phyloP scores from a whole-genome alignment of 768 basidiomycete species.

The Leccinum obscurum region DNA sequence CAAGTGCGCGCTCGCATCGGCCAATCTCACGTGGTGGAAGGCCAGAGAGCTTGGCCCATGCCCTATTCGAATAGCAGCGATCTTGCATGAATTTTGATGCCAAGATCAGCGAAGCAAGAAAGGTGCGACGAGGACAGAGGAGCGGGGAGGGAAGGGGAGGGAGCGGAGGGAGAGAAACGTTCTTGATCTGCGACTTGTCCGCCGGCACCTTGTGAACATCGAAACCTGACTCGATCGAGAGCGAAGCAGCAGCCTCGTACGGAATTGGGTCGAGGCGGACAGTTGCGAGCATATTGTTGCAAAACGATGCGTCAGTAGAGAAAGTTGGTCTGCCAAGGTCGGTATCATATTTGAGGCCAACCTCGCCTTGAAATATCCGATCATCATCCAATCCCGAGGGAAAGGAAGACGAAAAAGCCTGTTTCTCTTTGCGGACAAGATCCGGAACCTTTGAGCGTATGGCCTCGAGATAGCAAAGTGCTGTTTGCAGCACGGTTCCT shows the following conservation, averaged over 20 bases:
- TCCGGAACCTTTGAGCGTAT: conserved; percentile 72
- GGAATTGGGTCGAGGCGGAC: conserved; percentile 40
- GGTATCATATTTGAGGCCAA: conserved; percentile 42
- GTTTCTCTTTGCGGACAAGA: conserved; percentile 51
- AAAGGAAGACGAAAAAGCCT: conserved; percentile 41
- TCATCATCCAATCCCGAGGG: conserved; percentile 43
- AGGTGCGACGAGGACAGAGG: conserved; percentile 84
- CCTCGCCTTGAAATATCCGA: conserved; percentile 45
- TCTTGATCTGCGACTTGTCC: conserved; percentile 14
- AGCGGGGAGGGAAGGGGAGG: conserved; percentile 72
- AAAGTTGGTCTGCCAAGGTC: conserved; percentile 27
- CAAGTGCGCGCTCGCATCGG: conserved; percentile 84
- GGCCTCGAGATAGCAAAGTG: conserved; percentile 84
- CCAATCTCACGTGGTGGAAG: conserved; percentile 84
- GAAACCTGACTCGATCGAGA: conserved; percentile 17
- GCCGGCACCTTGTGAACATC: conserved; percentile 10
- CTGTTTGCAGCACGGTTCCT: conserved; percentile 81
- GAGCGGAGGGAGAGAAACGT: conserved; percentile 33
- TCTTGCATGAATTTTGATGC: conserved; percentile 95
- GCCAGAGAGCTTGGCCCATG: conserved; percentile 94
- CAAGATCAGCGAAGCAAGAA: conserved; percentile 84
- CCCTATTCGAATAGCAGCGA: conserved; percentile 88
- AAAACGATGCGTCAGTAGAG: conserved; percentile 7
- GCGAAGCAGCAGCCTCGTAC: conserved; percentile 14
- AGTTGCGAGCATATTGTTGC: conserved; percentile 42